These are phyloP conservation scores for Fraxinus platypoda DNA, from an alignment of 305 asterid species.

Conservation along the genomic window DNA sequence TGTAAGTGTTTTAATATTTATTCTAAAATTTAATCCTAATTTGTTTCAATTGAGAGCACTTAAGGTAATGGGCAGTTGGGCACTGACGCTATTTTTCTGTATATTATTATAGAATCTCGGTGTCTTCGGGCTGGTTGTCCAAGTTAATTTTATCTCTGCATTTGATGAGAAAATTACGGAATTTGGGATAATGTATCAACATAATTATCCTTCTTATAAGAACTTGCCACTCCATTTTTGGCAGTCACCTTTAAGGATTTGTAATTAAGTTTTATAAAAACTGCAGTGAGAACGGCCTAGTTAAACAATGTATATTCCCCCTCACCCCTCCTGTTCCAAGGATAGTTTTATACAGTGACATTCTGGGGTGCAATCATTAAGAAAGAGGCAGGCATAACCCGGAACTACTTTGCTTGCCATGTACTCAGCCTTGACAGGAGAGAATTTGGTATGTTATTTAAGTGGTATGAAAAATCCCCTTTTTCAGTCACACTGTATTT, in stretches of 20 bases:
- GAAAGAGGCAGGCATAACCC: neutral
- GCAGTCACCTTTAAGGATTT: neutral
- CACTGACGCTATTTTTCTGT: neutral
- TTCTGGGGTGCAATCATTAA: neutral
- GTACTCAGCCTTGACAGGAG: neutral
- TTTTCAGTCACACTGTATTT: neutral
- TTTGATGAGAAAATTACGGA: neutral
- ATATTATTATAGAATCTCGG: neutral
- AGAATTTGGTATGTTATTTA: neutral
- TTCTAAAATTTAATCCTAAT: neutral
- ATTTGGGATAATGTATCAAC: neutral
- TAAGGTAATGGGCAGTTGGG: neutral
- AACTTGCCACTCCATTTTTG: neutral
- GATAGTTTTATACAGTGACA: neutral
- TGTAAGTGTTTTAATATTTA: neutral
- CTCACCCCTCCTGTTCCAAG: neutral
- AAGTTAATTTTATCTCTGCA: neutral
- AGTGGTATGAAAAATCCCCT: neutral
- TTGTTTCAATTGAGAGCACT: neutral
- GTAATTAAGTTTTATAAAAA: neutral
- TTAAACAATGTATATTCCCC: neutral
- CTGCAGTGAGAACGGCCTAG: neutral
- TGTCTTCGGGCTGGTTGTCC: neutral
- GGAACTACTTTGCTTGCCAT: neutral
- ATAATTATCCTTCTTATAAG: neutral